Evolutionary conservation across 495 filamentous ascomycete species (phyloP).

Genomic region (Podospora pseudopauciseta): DNA sequence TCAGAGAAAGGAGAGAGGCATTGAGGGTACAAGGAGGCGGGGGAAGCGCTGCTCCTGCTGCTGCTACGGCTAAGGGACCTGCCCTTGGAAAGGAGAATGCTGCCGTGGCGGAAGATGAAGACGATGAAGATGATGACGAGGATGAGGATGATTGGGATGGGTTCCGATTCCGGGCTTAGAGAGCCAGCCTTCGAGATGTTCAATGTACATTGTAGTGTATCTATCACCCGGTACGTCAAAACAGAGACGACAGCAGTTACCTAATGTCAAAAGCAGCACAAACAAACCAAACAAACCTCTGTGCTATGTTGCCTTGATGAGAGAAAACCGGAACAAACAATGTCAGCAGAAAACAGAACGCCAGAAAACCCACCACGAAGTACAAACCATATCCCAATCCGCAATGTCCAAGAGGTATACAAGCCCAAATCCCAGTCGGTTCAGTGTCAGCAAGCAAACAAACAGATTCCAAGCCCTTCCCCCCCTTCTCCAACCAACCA

Average conservation of each 20-base stretch:
- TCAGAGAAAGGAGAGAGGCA: constrained; percentile 66
- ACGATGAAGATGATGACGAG: constrained; percentile 57
- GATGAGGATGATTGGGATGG: constrained; percentile 64
- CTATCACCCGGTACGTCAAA: background rate
- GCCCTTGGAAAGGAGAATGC: constrained; percentile 38
- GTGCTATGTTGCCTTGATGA: background rate
- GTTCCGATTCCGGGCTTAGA: constrained; percentile 57
- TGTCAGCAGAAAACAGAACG: background rate
- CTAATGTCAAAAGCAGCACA: background rate
- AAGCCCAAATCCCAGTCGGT: background rate
- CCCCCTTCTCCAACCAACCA: background rate
- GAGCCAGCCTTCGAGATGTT: background rate
- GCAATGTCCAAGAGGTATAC: background rate
- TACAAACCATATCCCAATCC: background rate
- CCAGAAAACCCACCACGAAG: background rate
- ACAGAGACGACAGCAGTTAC: background rate
- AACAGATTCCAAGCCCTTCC: background rate
- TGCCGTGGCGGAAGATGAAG: constrained; percentile 28
- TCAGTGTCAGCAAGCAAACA: background rate
- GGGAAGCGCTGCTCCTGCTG: constrained; percentile 7
- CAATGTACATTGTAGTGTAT: background rate
- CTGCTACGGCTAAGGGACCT: constrained; percentile 23
- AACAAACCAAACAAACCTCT: background rate
- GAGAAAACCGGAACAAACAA: background rate
- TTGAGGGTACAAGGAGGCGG: constrained; percentile 36